phyloP scores from a whole-genome alignment of 164 flowering plant species.

The Vitis rupestris region DNA sequence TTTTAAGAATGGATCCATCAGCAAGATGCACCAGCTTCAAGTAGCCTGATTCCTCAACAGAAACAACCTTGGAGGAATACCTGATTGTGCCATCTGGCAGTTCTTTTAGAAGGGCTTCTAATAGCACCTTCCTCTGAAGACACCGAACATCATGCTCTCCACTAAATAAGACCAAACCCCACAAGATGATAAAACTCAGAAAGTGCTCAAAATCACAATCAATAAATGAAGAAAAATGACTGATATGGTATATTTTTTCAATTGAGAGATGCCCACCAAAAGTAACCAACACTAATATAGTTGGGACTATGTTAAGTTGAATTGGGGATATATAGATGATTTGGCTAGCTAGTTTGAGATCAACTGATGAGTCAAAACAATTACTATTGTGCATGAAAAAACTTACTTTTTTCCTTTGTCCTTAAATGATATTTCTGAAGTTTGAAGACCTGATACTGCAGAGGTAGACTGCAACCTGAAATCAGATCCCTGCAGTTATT shows the following conservation, averaged over 20 bases:
- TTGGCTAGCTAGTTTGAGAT: neutral
- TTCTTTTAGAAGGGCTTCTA: constrained; percentile 55
- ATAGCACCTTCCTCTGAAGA: constrained; percentile 44
- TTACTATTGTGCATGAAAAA: neutral
- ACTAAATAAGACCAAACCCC: constrained; percentile 22
- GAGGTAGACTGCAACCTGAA: constrained; percentile 29
- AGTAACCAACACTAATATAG: neutral
- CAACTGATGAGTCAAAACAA: neutral
- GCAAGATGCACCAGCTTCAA: constrained; percentile 64
- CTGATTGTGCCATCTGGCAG: constrained; percentile 73
- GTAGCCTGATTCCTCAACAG: constrained; percentile 49
- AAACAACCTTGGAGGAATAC: constrained; percentile 68
- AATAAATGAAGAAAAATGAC: neutral
- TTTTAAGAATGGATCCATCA: constrained; percentile 58
- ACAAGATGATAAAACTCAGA: neutral
- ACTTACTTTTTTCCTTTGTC: constrained; percentile 28
- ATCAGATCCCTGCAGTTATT: neutral
- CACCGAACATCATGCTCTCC: constrained; percentile 51
- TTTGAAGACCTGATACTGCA: constrained; percentile 15
- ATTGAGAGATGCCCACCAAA: neutral
- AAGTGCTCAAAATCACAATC: neutral
- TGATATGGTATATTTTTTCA: neutral
- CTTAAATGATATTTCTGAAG: constrained; percentile 15
- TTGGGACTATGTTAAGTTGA: no score
- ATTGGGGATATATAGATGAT: neutral